Percentiles rank a stretch among this genome's conserved stretches.
phyloP scores from a whole-genome alignment of 192 early-diverging fungal genomes.

The Geosiphon pyriformis region DNA sequence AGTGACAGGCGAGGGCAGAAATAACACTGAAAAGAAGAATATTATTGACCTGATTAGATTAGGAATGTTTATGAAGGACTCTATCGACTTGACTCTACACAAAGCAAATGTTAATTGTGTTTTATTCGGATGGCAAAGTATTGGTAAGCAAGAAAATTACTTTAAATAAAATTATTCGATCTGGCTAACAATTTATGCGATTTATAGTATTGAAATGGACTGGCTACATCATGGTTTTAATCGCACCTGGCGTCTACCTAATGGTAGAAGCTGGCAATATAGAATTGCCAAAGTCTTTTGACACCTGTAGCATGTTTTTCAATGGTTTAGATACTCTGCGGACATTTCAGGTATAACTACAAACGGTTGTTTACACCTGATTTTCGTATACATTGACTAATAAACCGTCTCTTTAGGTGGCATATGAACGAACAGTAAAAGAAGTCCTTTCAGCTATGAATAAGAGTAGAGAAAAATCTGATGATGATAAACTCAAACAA shows the following conservation, averaged over 20 bases:
- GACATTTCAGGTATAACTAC: slow-evolving; percentile 11
- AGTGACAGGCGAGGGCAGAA: slow-evolving; percentile 14
- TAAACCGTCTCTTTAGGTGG: slow-evolving; percentile 12
- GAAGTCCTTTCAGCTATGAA: slow-evolving; percentile 1
- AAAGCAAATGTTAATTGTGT: slow-evolving; percentile 5
- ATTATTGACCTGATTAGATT: slow-evolving; percentile 19
- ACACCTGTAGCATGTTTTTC: slow-evolving; percentile 13
- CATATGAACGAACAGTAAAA: slow-evolving; percentile 11
- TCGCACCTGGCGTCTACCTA: slow-evolving; percentile 3
- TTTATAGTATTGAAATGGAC: slow-evolving; percentile 24
- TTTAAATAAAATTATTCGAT: slow-evolving; percentile 5
- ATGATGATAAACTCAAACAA: slow-evolving; percentile 5
- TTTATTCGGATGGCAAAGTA: slow-evolving; percentile 3
- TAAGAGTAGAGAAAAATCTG: not conserved
- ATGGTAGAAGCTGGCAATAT: slow-evolving; percentile 21
- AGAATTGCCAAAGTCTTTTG: slow-evolving; percentile 18
- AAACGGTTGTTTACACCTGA: slow-evolving; percentile 3
- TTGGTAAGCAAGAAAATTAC: slow-evolving; percentile 14
- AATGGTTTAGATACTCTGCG: slow-evolving; percentile 10
- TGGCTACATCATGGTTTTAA: slow-evolving; percentile 11
- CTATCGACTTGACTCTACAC: not conserved
- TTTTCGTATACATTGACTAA: slow-evolving; percentile 14
- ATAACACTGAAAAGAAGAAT: slow-evolving; percentile 22
- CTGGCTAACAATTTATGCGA: slow-evolving; percentile 11
- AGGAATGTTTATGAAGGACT: slow-evolving; percentile 26